Evolutionary conservation across 768 basidiomycete genomes (phyloP), one percentile per base, ranked within the genome.

Genomic region (Gymnopilus dilepis): DNA sequence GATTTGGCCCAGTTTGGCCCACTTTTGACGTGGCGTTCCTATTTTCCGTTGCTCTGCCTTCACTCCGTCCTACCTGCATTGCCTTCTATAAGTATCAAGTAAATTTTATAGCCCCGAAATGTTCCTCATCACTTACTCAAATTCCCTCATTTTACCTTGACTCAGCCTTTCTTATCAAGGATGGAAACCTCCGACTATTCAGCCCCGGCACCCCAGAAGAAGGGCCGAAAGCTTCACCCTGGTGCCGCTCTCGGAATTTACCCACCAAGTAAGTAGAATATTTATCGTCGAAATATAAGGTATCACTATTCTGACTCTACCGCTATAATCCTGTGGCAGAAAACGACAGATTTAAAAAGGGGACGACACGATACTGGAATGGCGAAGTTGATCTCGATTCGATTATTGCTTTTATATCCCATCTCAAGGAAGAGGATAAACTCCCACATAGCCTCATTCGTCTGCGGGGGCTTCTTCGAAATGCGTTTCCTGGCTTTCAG

Each of bases 331-430:
- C n/a, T n/a, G 11, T 11, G 43, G 9, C 48, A 22, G 19, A 17
- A 17, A 59, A 34, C 9, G 40, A 56, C 30, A 42, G 52, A 19
- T 33, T 21, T 2, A 55, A 60, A n/a, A 59, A 52, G 13, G 30
- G 42, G 15, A 60, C 58, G 31, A 34, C 13, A 11, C 58, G 63
- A 26, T 59, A 64, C 22, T 5, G 28, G 5, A 56, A 43, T 34
- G 48, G 63, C 3, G 58, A 60, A n/a, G 22, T 60, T 22, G 58
- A 64, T 47, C 4, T 42, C 13, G 58, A 60, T 54, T 59, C 63
- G 24, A 57, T 64, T 13, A 43, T 60, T 15, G 58, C 63, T 0
- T 64, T 24, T 33, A 6, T 64, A n/a, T 19, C 58, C 12, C 58
- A 60, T 21, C 6, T 64, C 12, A 53, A 53, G 19, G 38, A 40